phyloP scores from a whole-genome alignment of 768 basidiomycete genomes.

The Daedaleopsis sinensis region DNA sequence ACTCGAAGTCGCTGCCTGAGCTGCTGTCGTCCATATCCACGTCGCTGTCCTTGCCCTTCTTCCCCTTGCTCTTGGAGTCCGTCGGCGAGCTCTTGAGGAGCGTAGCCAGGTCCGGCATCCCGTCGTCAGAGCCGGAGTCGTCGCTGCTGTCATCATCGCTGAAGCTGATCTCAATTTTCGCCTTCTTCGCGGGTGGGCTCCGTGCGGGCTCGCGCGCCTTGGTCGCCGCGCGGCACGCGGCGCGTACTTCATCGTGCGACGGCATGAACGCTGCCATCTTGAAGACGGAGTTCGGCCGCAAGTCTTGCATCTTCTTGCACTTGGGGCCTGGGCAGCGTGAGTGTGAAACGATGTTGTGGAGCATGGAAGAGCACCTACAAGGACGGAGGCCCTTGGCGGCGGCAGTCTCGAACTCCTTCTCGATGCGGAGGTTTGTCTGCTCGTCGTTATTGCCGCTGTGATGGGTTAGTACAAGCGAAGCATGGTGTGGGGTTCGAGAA shows the following conservation, averaged over 20 bases:
- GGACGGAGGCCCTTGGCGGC: constrained; percentile 60
- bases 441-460: constrained; percentile 58
- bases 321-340: constrained; percentile 51
- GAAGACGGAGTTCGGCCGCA: constrained; percentile 55
- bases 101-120: constrained; percentile 51
- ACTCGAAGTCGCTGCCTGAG: background rate
- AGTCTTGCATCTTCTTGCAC: constrained; percentile 69
- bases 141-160: constrained; percentile 11
- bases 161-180: constrained; percentile 18
- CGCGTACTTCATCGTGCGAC: constrained; percentile 54
- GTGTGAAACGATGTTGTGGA: background rate
- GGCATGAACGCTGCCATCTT: constrained; percentile 71
- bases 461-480: no score
- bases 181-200: constrained; percentile 10
- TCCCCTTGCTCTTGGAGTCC: constrained; percentile 5
- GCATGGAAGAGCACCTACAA: constrained; percentile 41
- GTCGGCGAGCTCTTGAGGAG: constrained; percentile 32
- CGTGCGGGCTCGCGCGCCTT: constrained; percentile 22
- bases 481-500: background rate
- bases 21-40: background rate
- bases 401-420: constrained; percentile 60
- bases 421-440: constrained; percentile 53
- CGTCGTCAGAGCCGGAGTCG: constrained; percentile 40
- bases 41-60: background rate
- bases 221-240: constrained; percentile 41